Evolutionary conservation across 2,329 filamentous ascomycete genomes (phyloP), one percentile per base, ranked within the genome.

Genomic region (Ceratocystis albifundus): DNA sequence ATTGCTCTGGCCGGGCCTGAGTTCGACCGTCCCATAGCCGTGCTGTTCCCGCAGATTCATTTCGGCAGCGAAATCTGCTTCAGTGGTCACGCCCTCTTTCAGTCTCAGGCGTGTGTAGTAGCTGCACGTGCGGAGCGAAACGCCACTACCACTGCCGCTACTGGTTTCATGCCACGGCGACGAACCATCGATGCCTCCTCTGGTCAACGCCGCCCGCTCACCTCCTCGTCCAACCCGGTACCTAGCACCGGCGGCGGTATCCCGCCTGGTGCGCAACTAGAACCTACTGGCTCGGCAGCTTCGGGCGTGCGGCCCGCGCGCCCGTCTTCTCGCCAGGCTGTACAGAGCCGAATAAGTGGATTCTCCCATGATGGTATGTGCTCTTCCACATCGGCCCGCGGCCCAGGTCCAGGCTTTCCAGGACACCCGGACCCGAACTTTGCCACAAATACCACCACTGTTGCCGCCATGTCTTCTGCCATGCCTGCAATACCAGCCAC

Each of bases 41-140:
- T 68, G 15, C 66, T 68, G 1, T 68, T 68, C 41, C 66, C 66
- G 4, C 66, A 68, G 50, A 65, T 68, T 17, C 62, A 68, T 44
- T 68, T 68, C 61, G 66, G 66, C 44, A 32, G 25, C 50, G 66
- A 68, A 20, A 55, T 68, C 28, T 68, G 66, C 66, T 68, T 68
- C 64, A 68, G 66, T 32, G 66, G 66, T 2, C 66, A 68, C 50
- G 66, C 66, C 64, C 61, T 68, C 15, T 68, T 68, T 6, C 63
- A 61, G 12, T 66, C 66, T 3, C 66, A 68, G n/a, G 20, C 66
- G 20, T 63, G 59, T 50, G 66, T 68, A 20, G 64, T 68, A 5
- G 66, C 66, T 8, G 64, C 63, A 12, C 62, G 50, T 41, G 66
- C 66, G 8, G 66, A 68, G 45, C 66, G 59, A 41, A 67, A 67